Conservation (phyloP, 1,284 basidiomycete species). For the Cryptococcus deneoformans region DNA sequence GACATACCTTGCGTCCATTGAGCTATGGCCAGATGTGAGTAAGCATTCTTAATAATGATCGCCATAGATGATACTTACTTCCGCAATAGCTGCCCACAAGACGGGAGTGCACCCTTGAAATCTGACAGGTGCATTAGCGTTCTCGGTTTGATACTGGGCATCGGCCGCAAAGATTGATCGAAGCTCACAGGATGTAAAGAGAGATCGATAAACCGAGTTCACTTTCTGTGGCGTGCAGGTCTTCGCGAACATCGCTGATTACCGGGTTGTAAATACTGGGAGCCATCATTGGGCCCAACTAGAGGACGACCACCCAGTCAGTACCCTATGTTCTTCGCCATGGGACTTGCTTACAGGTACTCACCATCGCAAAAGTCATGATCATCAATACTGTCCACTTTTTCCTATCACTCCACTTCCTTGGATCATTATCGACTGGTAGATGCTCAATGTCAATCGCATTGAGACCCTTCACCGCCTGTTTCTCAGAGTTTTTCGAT, state of each 20-base stretch:
- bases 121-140: constrained; percentile 8
- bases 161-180: no score
- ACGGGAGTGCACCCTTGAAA: constrained; percentile 45
- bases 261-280: constrained; percentile 48
- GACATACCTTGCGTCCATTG: constrained; percentile 66
- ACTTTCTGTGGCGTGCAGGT: constrained; percentile 63
- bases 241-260: constrained; percentile 62
- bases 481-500: no score
- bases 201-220: constrained; percentile 72
- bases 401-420: constrained; percentile 63
- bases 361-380: constrained; percentile 37
- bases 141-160: no score
- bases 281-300: constrained; percentile 65
- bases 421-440: constrained; percentile 70
- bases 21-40: constrained; percentile 45
- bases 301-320: neutral
- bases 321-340: neutral
- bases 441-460: constrained; percentile 63
- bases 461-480: neutral
- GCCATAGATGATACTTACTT: constrained; percentile 16
- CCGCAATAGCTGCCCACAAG: constrained; percentile 37
- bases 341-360: constrained; percentile 5
- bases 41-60: neutral
- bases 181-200: constrained; percentile 63
- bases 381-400: constrained; percentile 54